Evolutionary conservation across 2,329 filamentous ascomycete species (phyloP), one percentile per base, ranked within the genome.

Genomic region (Xylaria multiplex): DNA sequence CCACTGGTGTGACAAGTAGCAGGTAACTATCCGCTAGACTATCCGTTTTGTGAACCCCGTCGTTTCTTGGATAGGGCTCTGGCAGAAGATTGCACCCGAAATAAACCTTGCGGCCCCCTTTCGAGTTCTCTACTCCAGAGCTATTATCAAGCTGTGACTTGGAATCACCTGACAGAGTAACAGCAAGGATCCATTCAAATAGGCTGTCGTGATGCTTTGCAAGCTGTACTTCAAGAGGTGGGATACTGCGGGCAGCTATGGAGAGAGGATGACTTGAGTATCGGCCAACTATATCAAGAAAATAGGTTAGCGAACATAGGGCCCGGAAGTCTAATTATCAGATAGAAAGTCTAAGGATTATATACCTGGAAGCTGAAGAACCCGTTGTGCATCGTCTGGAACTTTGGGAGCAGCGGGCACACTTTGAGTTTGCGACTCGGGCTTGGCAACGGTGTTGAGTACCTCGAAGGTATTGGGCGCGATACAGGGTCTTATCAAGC

Each of bases 51-150:
- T 68, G 62, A 35, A 68, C 52, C 40, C 70, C 64, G n/a, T 70
- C 70, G 46, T 70, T 71, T 22, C 71, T 68, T 14, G 71, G 69
- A 55, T 76, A 71, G 58, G 75, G 73, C 66, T 79, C 79, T 53
- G 78, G 78, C 65, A 88, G 71, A 62, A 88, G 75, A 71, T 86
- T 88, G 77, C 85, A 87, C 63, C 85, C 85, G 69, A 85, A 82
- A 66, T 77, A 82, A 19, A 82, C 73, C 69, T 77, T 78, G 59
- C 71, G 75, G 30, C 56, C 24, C 16, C 68, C 50, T 43, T 59
- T 57, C 49, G 56, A 19, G 43, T 49, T 40, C 43, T 63, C n/a
- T 32, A 46, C 19, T 67, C 72, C 65, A 64, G 66, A 62, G 45
- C 61, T 59, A 57, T 65, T 65, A 55, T 71, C 48, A 42, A 52